Base-by-base conservation (phyloP, 2,329 filamentous ascomycete genomes). In the Nothomitra cinnamomea region DNA sequence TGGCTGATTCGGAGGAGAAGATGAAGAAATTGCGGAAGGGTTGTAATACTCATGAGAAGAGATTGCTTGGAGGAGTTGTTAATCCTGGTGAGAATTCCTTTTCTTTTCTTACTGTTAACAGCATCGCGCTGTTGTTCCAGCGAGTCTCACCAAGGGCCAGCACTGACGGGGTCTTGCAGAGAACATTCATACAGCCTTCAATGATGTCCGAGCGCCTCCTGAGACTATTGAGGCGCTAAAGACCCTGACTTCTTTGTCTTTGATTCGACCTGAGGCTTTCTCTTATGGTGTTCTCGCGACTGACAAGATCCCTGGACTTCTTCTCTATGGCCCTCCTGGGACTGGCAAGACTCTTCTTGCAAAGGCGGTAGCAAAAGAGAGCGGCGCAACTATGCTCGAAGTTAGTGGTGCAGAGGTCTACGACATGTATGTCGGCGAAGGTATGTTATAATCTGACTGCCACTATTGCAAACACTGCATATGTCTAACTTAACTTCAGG, bases 351-450 rank as follows among this genome's bases (percentile, higher is more conserved):
- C 75, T 2, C 66, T 78, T 2, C 69, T 81, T 21, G 78, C 79
- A 45, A 82, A 82, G 64, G 78, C 79, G 2, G 78, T 82, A 0
- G 79, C 79, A 1, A 79, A 79, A 55, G 77, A 81, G 61, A 78
- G 74, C 54, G 77, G 77, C 75, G 82, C 84, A 2, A 80, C 76
- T 0, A 76, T 83, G 28, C 72, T 98, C 40, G 89, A 96, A 67
- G 80, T 96, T 42, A 89, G 83, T 58, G 90, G 87, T 2, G 88
- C 87, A 1, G 87, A 87, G 59, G 85, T 98, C 60, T 94, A 95
- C 66, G 87, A 95, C 65, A 96, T 94, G 78, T 96, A 87, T 66
- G 87, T 96, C 2, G 92, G 92, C 21, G 88, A 96, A 66, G 86
- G 43, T 47, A 25, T 10, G 43, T 47, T 47, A n/a, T 25, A 10